Base-by-base conservation (phyloP, 371 early-diverging fungal species). In the Mycotypha africana region DNA sequence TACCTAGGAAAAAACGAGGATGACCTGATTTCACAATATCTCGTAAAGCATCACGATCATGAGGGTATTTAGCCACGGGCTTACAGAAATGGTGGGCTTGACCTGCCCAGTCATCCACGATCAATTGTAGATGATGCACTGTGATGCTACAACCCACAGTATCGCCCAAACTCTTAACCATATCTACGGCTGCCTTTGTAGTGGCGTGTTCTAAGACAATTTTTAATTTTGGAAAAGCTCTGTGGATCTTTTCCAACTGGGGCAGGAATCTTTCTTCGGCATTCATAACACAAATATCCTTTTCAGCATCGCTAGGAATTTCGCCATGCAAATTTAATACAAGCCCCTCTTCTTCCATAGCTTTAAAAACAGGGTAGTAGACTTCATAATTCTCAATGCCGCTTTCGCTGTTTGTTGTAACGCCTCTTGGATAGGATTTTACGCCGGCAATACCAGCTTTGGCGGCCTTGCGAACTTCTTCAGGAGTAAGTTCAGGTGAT, bases 151-250 rank as follows among this genome's bases (percentile, higher is more conserved):
- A 93, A 1, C 81, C 98, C 9, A 98, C 93, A 9, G 91, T 95
- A 30, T 83, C 82, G 20, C 95, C 95, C 28, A 93, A 68, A 4
- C 88, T 78, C 68, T 93, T 92, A 49, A 96, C 91, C 65, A 82
- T 81, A 5, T 95, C 91, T 3, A 98, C 92, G 8, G 96, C 93
- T 1, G 91, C 95, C 53, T 87, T 78, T 1, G 95, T 89, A 0
- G 98, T 95, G 6, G 95, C 97, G 52, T 98, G 98, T 67, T 98
- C 98, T 39, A 98, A 75, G 2, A 98, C 94, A 43, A 98, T 97
- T 55, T 88, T 84, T 34, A 98, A 81, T 38, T 83, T 82, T 21
- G 98, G 98, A 75, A 96, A 98, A 28, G 82, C 89, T 25, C 56
- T 39, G 62, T 93, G 93, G 37, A 98, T 79, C 51, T 89, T 76